Percentiles rank a stretch among this genome's conserved stretches.
Conservation (phyloP, 768 basidiomycete species). For the Mrakia gelida region DNA sequence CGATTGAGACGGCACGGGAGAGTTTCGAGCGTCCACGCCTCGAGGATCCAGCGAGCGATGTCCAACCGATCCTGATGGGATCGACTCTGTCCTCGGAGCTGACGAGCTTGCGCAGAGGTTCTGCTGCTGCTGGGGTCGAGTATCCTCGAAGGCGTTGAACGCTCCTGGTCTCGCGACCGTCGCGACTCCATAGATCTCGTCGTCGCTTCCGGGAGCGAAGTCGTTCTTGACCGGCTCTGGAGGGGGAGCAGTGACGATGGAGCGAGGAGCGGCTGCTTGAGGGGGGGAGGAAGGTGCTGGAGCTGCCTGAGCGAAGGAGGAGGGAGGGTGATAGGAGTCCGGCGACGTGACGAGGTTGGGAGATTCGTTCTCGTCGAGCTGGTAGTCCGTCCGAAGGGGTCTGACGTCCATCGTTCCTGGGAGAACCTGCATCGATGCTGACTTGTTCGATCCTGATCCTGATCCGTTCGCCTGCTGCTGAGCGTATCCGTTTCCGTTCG, state of each 20-base stretch:
- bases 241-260: neutral
- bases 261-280: neutral
- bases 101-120: neutral
- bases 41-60: neutral
- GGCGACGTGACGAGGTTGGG: slow-evolving; percentile 7
- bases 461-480: neutral
- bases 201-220: slow-evolving; percentile 3
- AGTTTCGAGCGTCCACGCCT: neutral
- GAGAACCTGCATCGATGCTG: slow-evolving; percentile 1
- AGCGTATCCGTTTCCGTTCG: slow-evolving; percentile 12
- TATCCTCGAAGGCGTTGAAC: neutral
- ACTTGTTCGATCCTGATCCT: slow-evolving; percentile 2
- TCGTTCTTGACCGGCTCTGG: neutral
- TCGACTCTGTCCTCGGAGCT: neutral
- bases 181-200: neutral
- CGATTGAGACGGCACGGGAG: neutral
- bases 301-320: neutral
- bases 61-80: neutral
- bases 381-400: neutral
- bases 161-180: slow-evolving; percentile 4
- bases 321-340: neutral
- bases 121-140: neutral
- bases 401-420: slow-evolving; percentile 2
- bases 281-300: neutral
- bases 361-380: neutral